Evolutionary conservation across 139 green algal species (phyloP).

Genomic region (Marvania coccoides): DNA sequence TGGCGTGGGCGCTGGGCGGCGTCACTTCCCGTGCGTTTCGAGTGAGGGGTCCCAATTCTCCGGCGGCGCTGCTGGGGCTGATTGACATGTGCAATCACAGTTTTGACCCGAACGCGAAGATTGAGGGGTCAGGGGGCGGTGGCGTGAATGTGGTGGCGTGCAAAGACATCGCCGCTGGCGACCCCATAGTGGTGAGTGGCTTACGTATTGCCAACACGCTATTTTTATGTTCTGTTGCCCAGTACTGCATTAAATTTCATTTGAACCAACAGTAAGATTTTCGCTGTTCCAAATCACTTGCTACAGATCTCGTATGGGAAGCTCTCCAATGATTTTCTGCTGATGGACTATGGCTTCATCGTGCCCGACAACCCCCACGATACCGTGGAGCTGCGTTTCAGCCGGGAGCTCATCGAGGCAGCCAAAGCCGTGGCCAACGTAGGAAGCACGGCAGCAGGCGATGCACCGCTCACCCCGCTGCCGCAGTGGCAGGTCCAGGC

Average conservation of each 20-base stretch:
- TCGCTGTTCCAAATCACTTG: no score
- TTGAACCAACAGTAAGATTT: no score
- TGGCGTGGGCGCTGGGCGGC: conserved; percentile 67
- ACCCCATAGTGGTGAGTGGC: conserved; percentile 58
- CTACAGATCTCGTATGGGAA: conserved; percentile 51
- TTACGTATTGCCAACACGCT: no score
- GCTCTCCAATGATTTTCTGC: conserved; percentile 79
- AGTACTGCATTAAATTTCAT: no score
- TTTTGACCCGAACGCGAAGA: conserved; percentile 48
- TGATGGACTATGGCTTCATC: conserved; percentile 87
- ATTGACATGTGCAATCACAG: conserved; percentile 82
- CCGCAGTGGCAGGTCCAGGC: conserved; percentile 31
- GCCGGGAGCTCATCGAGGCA: conserved; percentile 47
- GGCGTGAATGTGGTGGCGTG: conserved; percentile 6
- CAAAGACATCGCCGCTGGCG: conserved; percentile 24
- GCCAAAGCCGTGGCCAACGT: neutral
- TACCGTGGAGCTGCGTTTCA: conserved; percentile 65
- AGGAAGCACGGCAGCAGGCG: no score
- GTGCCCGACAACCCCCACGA: conserved; percentile 67
- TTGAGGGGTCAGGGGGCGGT: neutral
- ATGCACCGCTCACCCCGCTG: conserved; percentile 23
- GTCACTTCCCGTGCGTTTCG: conserved; percentile 71
- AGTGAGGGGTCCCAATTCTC: conserved; percentile 39
- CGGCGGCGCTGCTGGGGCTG: conserved; percentile 62
- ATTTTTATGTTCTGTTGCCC: no score